A percentile compares a stretch with the other conserved stretches of the same genome.
Evolutionary conservation across 176 grass and related monocot species (phyloP).

Genomic region (Cocos nucifera): DNA sequence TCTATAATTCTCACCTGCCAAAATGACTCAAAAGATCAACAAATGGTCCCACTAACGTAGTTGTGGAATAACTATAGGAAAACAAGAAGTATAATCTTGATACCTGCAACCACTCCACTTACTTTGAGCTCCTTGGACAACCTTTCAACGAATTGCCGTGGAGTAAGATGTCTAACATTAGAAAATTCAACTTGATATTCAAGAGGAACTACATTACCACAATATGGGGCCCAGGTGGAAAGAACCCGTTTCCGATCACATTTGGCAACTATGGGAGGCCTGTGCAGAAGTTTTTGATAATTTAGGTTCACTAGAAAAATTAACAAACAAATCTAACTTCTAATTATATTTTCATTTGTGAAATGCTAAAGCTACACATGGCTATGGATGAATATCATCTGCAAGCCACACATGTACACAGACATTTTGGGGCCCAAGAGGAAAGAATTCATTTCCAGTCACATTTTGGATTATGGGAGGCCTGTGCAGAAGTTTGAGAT

Average conservation of each 20-base stretch:
- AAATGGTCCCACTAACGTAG: neutral
- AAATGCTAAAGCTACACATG: too few species aligned
- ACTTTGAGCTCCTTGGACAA: constrained; percentile 86
- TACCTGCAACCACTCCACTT: constrained; percentile 91
- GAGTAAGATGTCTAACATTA: constrained; percentile 65
- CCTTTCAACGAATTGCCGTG: constrained; percentile 88
- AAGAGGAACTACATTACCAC: constrained; percentile 43
- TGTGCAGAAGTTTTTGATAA: constrained; percentile 3
- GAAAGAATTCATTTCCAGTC: too few species aligned
- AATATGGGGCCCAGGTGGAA: constrained; percentile 66
- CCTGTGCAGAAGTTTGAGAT: too few species aligned
- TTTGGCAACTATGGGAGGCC: constrained; percentile 80
- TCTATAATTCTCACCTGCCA: constrained; percentile 86
- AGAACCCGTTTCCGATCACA: constrained; percentile 84
- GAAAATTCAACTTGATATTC: constrained; percentile 78
- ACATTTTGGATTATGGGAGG: too few species aligned
- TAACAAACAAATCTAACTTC: too few species aligned
- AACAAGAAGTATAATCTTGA: constrained; percentile 18
- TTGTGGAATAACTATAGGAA: constrained; percentile 2
- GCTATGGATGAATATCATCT: too few species aligned
- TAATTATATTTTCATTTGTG: too few species aligned
- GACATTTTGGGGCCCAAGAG: too few species aligned
- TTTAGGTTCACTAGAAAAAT: too few species aligned
- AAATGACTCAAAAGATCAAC: constrained; percentile 18
- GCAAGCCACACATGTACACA: too few species aligned